Conservation (phyloP, 2,329 filamentous ascomycete genomes). For the Aspergillus candidus region DNA sequence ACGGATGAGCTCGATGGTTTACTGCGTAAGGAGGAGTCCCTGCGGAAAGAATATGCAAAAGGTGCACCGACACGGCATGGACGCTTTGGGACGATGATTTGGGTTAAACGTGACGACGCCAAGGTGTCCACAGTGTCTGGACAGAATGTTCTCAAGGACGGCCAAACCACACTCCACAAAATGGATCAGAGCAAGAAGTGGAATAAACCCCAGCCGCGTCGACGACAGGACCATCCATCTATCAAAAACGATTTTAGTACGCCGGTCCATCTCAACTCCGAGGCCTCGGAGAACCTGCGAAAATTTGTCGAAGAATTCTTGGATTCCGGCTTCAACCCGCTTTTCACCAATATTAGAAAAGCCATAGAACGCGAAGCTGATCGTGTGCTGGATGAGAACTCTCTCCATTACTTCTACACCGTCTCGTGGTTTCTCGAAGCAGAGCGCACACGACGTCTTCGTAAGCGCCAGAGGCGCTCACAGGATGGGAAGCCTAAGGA, state of each 20-base stretch:
- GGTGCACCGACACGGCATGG: slow-evolving; percentile 82
- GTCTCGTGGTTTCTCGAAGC: slow-evolving; percentile 89
- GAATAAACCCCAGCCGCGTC: slow-evolving; percentile 66
- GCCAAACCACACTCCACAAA: slow-evolving; percentile 68
- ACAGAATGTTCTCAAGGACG: slow-evolving; percentile 73
- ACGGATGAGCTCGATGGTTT: slow-evolving; percentile 67
- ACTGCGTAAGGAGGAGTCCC: slow-evolving; percentile 76
- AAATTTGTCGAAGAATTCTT: slow-evolving; percentile 88
- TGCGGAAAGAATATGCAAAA: slow-evolving; percentile 69
- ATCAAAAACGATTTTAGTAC: slow-evolving; percentile 66
- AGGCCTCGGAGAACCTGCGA: slow-evolving; percentile 70
- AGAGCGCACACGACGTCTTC: slow-evolving; percentile 64
- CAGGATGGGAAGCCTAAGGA: slow-evolving; percentile 47
- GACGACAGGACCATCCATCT: slow-evolving; percentile 57
- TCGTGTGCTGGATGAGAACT: slow-evolving; percentile 69
- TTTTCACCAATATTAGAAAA: slow-evolving; percentile 78
- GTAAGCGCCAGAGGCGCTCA: slow-evolving; percentile 50
- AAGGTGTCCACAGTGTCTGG: slow-evolving; percentile 83
- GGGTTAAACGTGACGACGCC: slow-evolving; percentile 81
- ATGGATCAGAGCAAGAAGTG: slow-evolving; percentile 90
- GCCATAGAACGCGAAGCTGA: slow-evolving; percentile 86
- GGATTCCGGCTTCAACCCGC: slow-evolving; percentile 89
- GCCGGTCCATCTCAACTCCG: slow-evolving; percentile 61
- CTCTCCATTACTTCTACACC: slow-evolving; percentile 84
- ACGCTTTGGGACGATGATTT: slow-evolving; percentile 94